Base-by-base conservation (phyloP, 2,329 filamentous ascomycete species). In the Beauveria scarabaeidicola region DNA sequence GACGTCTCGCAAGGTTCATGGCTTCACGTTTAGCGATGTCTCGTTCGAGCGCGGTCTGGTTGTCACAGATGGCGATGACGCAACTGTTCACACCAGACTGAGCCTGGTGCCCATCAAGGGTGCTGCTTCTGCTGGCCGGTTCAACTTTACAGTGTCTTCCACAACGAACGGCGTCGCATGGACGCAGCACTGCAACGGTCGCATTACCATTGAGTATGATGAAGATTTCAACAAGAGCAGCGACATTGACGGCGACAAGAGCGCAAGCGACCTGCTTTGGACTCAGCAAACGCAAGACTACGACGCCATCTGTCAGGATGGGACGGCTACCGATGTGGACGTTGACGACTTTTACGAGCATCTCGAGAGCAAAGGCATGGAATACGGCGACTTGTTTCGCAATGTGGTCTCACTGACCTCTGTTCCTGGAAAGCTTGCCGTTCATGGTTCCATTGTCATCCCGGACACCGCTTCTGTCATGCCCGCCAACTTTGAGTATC, bases 401-500 rank as follows among this genome's bases (percentile, higher is more conserved):
- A 66, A 65, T 29, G 61, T 64, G 25, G 58, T 48, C 6, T 53
- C 25, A 3, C 43, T 61, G 17, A 36, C 25, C 5, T 21, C 55
- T 5, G 41, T 48, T 11, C 54, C 54, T 11, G 40, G 32, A 19
- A 19, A 54, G 2, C 10, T 15, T 2, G 11, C 15, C 13, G 23
- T 6, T 29, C 9, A n/a, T 7, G 29, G 54, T 10, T 17, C 19
- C 7, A 32, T 57, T 7, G 17, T 8, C 2, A 40, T 76, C 10
- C 73, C 74, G 0, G 69, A 77, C 58, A 79, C 76, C 1, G 74
- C 69, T 59, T 63, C 70, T 5, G 65, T 62, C 5, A 79, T 79
- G 77, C 78, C 76, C 0, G 66, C 66, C 11, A 59, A 68, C 1
- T 77, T 72, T 51, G 77, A 79, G 61, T 78, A 69, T 60, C 67